Evolutionary conservation across 495 filamentous ascomycete genomes (phyloP).

Genomic region (Pseudotulostoma volvatum): DNA sequence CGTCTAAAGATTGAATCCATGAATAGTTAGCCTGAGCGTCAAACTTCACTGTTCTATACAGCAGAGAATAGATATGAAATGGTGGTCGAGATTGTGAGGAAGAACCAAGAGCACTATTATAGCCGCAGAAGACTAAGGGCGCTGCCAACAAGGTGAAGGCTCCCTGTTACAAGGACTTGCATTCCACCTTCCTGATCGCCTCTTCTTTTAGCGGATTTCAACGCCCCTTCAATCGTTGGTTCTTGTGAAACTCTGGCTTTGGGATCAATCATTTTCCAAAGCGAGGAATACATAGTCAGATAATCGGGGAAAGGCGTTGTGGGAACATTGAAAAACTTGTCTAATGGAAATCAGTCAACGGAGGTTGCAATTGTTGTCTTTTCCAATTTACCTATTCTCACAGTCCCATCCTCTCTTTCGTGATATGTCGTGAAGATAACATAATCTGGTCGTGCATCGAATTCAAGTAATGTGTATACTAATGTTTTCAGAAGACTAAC

Average conservation of each 20-base stretch:
- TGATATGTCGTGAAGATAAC: conserved; percentile 21
- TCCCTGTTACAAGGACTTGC: conserved; percentile 43
- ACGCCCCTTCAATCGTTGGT: conserved; percentile 17
- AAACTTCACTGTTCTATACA: too few species aligned
- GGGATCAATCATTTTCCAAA: conserved; percentile 14
- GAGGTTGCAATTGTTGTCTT: neutral
- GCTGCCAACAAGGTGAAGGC: conserved; percentile 43
- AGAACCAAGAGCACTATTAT: too few species aligned
- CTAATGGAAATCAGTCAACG: conserved; percentile 8
- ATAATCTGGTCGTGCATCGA: conserved; percentile 12
- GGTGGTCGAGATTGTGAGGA: too few species aligned
- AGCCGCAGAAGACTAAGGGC: conserved; percentile 26
- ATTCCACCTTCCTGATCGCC: conserved; percentile 11
- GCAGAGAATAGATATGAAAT: too few species aligned
- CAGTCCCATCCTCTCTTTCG: conserved; percentile 13
- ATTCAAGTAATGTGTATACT: conserved; percentile 12
- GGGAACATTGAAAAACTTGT: conserved; percentile 11
- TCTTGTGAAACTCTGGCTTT: conserved; percentile 10
- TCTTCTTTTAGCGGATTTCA: conserved; percentile 14
- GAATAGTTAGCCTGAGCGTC: too few species aligned
- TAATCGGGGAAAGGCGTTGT: conserved; percentile 13
- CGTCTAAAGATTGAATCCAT: too few species aligned
- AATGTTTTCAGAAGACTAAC: conserved; percentile 15
- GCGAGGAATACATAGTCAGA: conserved; percentile 10
- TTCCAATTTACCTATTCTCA: conserved; percentile 10